Base-by-base conservation (phyloP, 768 basidiomycete species). In the Pluteus cervinus region DNA sequence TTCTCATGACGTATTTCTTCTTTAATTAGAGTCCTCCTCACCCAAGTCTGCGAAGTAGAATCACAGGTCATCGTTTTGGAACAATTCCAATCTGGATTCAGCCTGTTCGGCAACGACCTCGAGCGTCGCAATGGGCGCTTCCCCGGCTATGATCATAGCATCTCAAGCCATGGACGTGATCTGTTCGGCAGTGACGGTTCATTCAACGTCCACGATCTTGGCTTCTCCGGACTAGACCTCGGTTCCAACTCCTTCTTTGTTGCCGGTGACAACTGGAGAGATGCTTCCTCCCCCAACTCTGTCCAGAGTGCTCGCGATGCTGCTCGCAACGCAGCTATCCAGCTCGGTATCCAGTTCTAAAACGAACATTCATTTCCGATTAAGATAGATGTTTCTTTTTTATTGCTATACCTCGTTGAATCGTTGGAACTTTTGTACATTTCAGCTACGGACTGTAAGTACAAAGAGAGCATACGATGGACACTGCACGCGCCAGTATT, bases 41-140 rank as follows among this genome's bases (percentile, higher is more conserved):
- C 59, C 39, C 54, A 53, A 39, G 45, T 60, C 40, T 63, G 61
- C 50, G 59, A 62, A 17, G 60, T 63, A 17, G 60, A 63, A 41
- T 56, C 58, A 8, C 63, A 65, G 44, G 52, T 54, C 35, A 47
- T 63, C 35, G 48, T 63, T 32, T 56, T 63, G 33, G 55, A 63
- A 45, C 63, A 64, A 45, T 55, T 56, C 54, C 46, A 48, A 32
- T 48, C 50, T 23, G 46, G 53, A 29, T 47, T 64, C 37, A 42
- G 47, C 15, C 39, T 47, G 44, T 62, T 61, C 52, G 42, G 48
- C 23, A 39, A 46, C 33, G 64, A 66, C 43, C 40, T 66, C 29
- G 46, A 43, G 22, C 62, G 52, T 32, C 36, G 37, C 23, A 57
- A 55, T 15, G 49, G 54, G 28, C 56, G 54, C 40, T 42, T 45